A percentile compares a stretch with the other conserved stretches of the same genome.
These are phyloP conservation scores for Scheffersomyces amazonensis DNA, from an alignment of 805 yeast genomes.

Conservation along the genomic window DNA sequence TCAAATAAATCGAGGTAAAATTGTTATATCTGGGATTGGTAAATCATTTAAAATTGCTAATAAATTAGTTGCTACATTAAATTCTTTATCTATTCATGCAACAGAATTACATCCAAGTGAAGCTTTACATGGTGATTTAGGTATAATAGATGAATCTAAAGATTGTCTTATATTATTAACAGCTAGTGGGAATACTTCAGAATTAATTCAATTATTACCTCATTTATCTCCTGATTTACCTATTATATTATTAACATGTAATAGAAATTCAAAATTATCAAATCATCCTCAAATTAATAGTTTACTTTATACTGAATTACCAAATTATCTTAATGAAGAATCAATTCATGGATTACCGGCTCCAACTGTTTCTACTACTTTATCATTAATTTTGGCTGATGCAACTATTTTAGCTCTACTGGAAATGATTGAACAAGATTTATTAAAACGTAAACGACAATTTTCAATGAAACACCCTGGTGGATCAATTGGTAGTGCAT, in stretches of 20 bases:
- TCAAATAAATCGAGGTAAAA: constrained; percentile 51
- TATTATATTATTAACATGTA: constrained; percentile 62
- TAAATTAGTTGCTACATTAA: constrained; percentile 78
- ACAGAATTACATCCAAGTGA: constrained; percentile 76
- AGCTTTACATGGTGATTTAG: constrained; percentile 89
- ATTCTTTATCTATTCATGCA: constrained; percentile 71
- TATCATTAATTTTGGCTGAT: constrained; percentile 74
- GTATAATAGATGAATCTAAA: constrained; percentile 52
- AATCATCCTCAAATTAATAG: constrained; percentile 47
- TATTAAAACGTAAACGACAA: constrained; percentile 45
- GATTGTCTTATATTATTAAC: constrained; percentile 66
- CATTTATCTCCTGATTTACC: constrained; percentile 56
- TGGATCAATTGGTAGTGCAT: constrained; percentile 70
- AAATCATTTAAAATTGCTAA: constrained; percentile 77
- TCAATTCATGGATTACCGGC: constrained; percentile 77
- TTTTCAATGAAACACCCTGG: constrained; percentile 86
- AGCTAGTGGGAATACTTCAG: constrained; percentile 83
- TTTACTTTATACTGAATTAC: constrained; percentile 61
- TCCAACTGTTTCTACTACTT: constrained; percentile 81
- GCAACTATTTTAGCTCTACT: constrained; percentile 72
- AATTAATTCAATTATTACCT: constrained; percentile 55
- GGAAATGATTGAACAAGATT: constrained; percentile 62
- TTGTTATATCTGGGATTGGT: constrained; percentile 81
- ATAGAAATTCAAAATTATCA: constrained; percentile 53
- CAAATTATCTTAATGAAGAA: constrained; percentile 55